Evolutionary conservation across 2,329 filamentous ascomycete genomes (phyloP), one percentile per base, ranked within the genome.

Genomic region (Periconia macrospinosa): DNA sequence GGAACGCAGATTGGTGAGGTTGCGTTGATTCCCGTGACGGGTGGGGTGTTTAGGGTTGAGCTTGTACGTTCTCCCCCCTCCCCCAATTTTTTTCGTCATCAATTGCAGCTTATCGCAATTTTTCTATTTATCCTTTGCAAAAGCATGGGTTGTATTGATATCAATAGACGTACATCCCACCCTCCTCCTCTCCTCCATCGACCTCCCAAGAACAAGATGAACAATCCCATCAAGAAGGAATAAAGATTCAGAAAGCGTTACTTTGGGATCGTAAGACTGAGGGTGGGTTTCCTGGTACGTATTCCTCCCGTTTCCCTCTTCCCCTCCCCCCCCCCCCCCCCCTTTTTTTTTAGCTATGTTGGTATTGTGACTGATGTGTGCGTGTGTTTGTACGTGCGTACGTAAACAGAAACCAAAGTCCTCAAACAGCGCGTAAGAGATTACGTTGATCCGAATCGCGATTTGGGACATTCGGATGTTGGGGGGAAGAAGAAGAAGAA

Each of bases 181-280:
- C 52, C 6, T 20, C 3, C 2, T 35, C 37, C 5, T 19, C 27
- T 7, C 30, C 17, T 14, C 45, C 18, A 23, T 48, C 14, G 8
- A 5, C 42, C 8, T 18, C 17, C 8, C 18, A 19, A 19, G 42
- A 30, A 18, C 14, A 3, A n/a, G 13, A 8, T 9, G 30, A 20
- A 18, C 23, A 53, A 15, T 42, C 54, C 14, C 50, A 55, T 2
- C 41, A 53, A 13, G 42, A 55, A 18, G 56, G 61, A 6, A 13
- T n/a, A 3, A 60, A 71, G 14, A 70, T 75, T 2, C 65, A 78
- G 57, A 78, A 83, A 52, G 83, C 81, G 30, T 68, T 88, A 2
- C 78, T 97, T 30, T 99, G 94, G 94, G 91, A 97, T 78, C 84
- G 94, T 57, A 95, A 92, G 72, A 70, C 76, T 3, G 88, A 97